Conservation (phyloP, 2,329 filamentous ascomycete genomes). For the Diaporthe ampelina region DNA sequence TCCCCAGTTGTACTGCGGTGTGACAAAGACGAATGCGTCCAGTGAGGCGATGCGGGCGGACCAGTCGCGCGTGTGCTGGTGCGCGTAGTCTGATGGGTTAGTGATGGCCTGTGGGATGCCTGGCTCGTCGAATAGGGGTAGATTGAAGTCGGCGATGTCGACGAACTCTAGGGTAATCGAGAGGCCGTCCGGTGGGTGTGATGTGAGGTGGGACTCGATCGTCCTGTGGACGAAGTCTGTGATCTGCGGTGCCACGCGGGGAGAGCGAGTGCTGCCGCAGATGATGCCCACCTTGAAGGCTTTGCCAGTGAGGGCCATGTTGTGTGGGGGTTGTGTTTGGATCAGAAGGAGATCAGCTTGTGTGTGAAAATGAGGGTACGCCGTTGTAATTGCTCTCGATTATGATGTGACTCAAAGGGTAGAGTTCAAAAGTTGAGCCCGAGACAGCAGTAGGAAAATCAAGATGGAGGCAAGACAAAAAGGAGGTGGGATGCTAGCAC, state of each 20-base stretch:
- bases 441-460: background rate
- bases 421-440: no score
- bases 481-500: no score
- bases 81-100: slow-evolving; percentile 48
- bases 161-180: slow-evolving; percentile 42
- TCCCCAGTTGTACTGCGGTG: slow-evolving; percentile 62
- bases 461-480: no score
- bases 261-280: slow-evolving; percentile 46
- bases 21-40: slow-evolving; percentile 51
- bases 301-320: slow-evolving; percentile 6
- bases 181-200: background rate
- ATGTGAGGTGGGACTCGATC: slow-evolving; percentile 40
- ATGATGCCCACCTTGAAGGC: slow-evolving; percentile 46
- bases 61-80: slow-evolving; percentile 54
- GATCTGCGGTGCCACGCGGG: slow-evolving; percentile 46
- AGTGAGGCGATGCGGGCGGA: slow-evolving; percentile 48
- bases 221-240: slow-evolving; percentile 43
- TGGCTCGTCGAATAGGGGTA: slow-evolving; percentile 55
- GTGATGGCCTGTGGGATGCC: slow-evolving; percentile 49
- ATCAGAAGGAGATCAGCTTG: no score
- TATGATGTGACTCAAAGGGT: background rate
- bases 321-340: background rate
- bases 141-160: slow-evolving; percentile 50
- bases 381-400: background rate
- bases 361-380: background rate